These are phyloP conservation scores for Tetracladium maxilliforme DNA, from an alignment of 2,329 filamentous ascomycete genomes.

Conservation along the genomic window DNA sequence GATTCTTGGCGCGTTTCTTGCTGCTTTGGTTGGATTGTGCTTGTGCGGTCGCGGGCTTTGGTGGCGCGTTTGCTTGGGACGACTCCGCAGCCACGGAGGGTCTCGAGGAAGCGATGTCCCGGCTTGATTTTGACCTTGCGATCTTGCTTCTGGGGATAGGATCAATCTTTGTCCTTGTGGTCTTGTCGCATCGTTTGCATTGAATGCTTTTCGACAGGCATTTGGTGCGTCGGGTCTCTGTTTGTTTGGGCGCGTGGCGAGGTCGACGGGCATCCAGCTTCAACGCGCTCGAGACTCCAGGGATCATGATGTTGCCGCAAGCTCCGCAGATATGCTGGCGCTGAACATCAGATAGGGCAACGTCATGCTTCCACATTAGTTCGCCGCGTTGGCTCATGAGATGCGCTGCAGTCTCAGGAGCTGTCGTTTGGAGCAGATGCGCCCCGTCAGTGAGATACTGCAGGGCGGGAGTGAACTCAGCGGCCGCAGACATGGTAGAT, in stretches of 20 bases:
- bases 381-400: slow-evolving; percentile 38
- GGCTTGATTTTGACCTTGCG: too few species aligned
- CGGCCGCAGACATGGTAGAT: slow-evolving; percentile 1
- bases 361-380: slow-evolving; percentile 30
- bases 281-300: too few species aligned
- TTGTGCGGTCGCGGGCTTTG: slow-evolving; percentile 24
- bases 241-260: too few species aligned
- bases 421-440: slow-evolving; percentile 34
- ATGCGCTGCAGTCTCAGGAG: slow-evolving; percentile 42
- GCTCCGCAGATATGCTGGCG: slow-evolving; percentile 38
- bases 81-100: too few species aligned
- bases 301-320: slow-evolving; percentile 46
- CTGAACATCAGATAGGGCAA: slow-evolving; percentile 29
- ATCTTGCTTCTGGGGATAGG: too few species aligned
- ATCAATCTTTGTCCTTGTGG: too few species aligned
- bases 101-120: too few species aligned
- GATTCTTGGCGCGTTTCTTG: slow-evolving; percentile 49
- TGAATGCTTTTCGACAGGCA: too few species aligned
- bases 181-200: too few species aligned
- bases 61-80: slow-evolving; percentile 7
- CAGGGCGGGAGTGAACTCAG: slow-evolving; percentile 5
- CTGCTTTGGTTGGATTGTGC: too few species aligned
- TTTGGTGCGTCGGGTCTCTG: too few species aligned
- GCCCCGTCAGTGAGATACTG: slow-evolving; percentile 38
- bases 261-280: too few species aligned